Evolutionary conservation across 2,329 filamentous ascomycete species (phyloP), one percentile per base, ranked within the genome.

Genomic region (Orbilia quercus): DNA sequence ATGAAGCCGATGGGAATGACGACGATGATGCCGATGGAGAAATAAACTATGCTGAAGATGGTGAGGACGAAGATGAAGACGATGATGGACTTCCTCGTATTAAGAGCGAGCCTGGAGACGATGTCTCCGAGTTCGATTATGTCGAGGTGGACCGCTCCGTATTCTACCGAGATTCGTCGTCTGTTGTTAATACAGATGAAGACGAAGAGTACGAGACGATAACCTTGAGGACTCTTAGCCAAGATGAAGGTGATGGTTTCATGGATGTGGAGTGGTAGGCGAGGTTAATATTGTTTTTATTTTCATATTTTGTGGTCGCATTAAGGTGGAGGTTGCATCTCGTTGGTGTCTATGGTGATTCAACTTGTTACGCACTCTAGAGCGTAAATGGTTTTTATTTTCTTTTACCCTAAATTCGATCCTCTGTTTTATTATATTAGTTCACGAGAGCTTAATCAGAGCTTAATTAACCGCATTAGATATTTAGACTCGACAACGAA

Each of bases 91-190:
- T 40, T 1, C 23, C 47, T 4, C 18, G 9, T 20, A 14, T 48
- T 1, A 60, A 59, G 7, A 28, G 34, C 4, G 53, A 48, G 6
- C 28, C 48, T 7, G 16, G 3, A 16, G 31, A 36, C 18, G 31
- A 53, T 12, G 50, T 62, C 12, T 40, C 40, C 0, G 51, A 53
- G 18, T 23, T 34, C 18, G 63, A 42, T 4, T 36, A 23, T 20
- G 42, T 11, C 1, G 16, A 48, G 1, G 23, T 47, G 25, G 58
- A 71, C 53, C 22, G 34, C 0, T 70, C 55, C 0, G 12, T 16
- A 14, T 57, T 64, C 14, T 44, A 53, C 23, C 58, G 57, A 12
- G 58, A 64, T 2, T 71, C 58, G 1, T 58, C 66, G 18, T 50
- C 66, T 7, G 16, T 51, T 18, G 20, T 7, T 51, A n/a, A n/a